These are phyloP conservation scores for Camellia sinensis DNA, from an alignment of 148 eudicot species.

Conservation along the genomic window DNA sequence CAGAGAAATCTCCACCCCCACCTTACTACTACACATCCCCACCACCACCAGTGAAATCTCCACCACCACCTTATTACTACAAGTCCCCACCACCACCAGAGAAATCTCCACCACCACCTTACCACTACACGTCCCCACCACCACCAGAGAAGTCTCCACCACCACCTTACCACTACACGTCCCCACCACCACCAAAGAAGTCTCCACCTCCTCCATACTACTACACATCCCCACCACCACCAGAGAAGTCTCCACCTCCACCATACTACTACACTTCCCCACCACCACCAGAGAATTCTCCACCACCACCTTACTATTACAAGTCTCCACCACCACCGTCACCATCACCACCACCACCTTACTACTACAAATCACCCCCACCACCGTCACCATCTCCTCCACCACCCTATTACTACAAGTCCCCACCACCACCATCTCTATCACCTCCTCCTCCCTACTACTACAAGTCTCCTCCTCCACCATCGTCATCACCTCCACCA, in stretches of 20 bases:
- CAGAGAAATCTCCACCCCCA: slow-evolving; percentile 13
- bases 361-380: no score
- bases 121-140: slow-evolving; percentile 35
- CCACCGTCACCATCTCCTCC: no score
- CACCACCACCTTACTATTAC: slow-evolving; percentile 26
- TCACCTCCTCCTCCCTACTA: no score
- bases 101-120: slow-evolving; percentile 27
- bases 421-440: no score
- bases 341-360: no score
- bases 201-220: neutral
- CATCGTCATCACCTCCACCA: no score
- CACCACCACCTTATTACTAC: slow-evolving; percentile 28
- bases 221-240: slow-evolving; percentile 19
- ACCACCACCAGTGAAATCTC: slow-evolving; percentile 19
- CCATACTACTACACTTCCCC: slow-evolving; percentile 38
- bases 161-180: slow-evolving; percentile 18
- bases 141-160: slow-evolving; percentile 30
- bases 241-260: slow-evolving; percentile 29
- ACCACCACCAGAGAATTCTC: slow-evolving; percentile 31
- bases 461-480: no score
- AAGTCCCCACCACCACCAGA: slow-evolving; percentile 41
- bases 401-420: no score
- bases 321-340: slow-evolving; percentile 2
- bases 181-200: slow-evolving; percentile 33
- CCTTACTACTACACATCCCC: slow-evolving; percentile 31